phyloP scores from a whole-genome alignment of 2,329 filamentous ascomycete species.

The Chaetomiaceae sp. region DNA sequence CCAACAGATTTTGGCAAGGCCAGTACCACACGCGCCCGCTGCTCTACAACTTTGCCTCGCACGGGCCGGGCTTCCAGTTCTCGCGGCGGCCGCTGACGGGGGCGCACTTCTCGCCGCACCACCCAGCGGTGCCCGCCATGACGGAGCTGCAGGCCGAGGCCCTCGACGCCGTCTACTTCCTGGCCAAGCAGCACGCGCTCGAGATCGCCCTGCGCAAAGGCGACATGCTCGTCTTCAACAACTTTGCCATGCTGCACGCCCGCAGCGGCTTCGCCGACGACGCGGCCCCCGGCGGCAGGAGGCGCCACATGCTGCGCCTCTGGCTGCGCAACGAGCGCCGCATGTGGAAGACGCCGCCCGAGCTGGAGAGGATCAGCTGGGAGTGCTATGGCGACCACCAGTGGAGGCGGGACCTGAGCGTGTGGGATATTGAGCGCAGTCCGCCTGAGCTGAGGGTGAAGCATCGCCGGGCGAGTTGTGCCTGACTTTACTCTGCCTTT shows the following conservation, averaged over 20 bases:
- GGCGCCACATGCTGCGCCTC: slow-evolving; percentile 24
- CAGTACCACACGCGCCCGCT: slow-evolving; percentile 25
- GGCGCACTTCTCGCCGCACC: slow-evolving; percentile 22
- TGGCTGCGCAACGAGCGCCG: slow-evolving; percentile 24
- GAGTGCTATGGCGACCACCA: slow-evolving; percentile 25
- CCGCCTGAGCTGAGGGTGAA: slow-evolving; percentile 24
- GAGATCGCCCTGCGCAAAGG: slow-evolving; percentile 16
- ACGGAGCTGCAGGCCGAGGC: slow-evolving; percentile 26
- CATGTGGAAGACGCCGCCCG: slow-evolving; percentile 16
- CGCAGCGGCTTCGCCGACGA: slow-evolving; percentile 22
- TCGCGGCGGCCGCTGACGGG: slow-evolving; percentile 26
- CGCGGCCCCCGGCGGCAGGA: neutral
- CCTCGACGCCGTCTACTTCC: slow-evolving; percentile 24
- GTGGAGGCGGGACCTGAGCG: slow-evolving; percentile 9
- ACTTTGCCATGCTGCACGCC: slow-evolving; percentile 27
- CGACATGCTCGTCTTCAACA: slow-evolving; percentile 26
- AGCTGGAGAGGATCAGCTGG: slow-evolving; percentile 18
- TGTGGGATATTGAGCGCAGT: slow-evolving; percentile 24
- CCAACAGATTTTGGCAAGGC: slow-evolving; percentile 18
- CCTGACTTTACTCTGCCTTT: neutral
- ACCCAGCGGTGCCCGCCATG: slow-evolving; percentile 25
- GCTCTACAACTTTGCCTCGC: slow-evolving; percentile 20
- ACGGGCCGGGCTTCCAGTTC: slow-evolving; percentile 26
- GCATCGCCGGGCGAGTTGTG: slow-evolving; percentile 20
- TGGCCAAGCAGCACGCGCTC: slow-evolving; percentile 19